A percentile compares a stretch with the other conserved stretches of the same genome.
Evolutionary conservation across 1,284 basidiomycete species (phyloP).

Genomic region (Naganishia albida): DNA sequence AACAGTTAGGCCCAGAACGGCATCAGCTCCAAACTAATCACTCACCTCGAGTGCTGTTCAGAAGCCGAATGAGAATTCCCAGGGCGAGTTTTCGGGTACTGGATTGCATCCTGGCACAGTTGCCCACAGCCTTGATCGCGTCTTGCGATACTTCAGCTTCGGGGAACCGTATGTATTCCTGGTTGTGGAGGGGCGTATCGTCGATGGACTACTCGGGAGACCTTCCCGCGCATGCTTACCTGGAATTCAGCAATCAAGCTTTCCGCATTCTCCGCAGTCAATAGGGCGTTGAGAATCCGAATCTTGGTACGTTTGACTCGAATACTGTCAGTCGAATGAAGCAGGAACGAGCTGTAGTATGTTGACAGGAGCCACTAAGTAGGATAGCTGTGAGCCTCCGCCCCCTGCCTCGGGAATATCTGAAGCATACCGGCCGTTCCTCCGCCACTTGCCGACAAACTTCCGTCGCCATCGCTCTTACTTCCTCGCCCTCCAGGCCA

Average conservation of each 20-base stretch:
- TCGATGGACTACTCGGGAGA: too few relatives aligned
- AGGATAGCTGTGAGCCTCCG: constrained; percentile 9
- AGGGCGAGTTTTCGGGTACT: constrained; percentile 71
- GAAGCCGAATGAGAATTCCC: constrained; percentile 71
- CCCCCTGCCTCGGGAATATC: neutral
- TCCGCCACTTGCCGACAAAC: constrained; percentile 68
- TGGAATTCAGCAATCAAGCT: constrained; percentile 76
- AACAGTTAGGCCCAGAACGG: neutral
- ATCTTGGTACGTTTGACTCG: constrained; percentile 74
- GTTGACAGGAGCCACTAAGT: constrained; percentile 63
- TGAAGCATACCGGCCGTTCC: constrained; percentile 62
- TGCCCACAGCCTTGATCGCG: constrained; percentile 75
- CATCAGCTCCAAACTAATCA: constrained; percentile 35
- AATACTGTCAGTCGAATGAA: constrained; percentile 66
- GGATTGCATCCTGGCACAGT: constrained; percentile 67
- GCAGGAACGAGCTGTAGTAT: constrained; percentile 66
- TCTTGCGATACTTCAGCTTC: constrained; percentile 69
- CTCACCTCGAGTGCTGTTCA: constrained; percentile 65
- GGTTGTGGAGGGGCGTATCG: neutral
- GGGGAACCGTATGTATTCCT: constrained; percentile 75
- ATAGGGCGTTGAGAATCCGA: constrained; percentile 65
- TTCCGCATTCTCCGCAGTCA: constrained; percentile 67
- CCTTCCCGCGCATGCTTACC: too few relatives aligned
- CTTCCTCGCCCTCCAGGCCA: constrained; percentile 59
- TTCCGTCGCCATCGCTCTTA: constrained; percentile 70